These are phyloP conservation scores for Pelagophyceae sp. DNA, from an alignment of 352 stramenopile genomes.

Conservation along the genomic window DNA sequence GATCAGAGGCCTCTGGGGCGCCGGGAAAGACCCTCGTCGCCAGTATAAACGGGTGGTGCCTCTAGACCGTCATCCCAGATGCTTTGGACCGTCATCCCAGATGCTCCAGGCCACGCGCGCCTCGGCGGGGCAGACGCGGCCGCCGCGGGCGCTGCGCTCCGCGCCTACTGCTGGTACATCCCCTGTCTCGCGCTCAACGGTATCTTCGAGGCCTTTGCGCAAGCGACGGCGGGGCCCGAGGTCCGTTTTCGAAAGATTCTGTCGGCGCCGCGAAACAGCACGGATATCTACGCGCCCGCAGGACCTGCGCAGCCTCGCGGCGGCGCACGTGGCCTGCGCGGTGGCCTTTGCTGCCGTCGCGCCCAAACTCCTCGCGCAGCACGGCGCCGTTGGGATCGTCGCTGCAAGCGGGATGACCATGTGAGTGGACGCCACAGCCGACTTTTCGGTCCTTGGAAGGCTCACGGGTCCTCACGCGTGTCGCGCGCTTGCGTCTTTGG, in stretches of 20 bases:
- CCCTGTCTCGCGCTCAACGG: conserved; percentile 86
- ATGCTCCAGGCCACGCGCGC: not conserved
- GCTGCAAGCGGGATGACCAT: conserved; percentile 47
- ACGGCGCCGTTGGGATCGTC: conserved; percentile 47
- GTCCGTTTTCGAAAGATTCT: not conserved
- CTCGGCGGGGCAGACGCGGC: conserved; percentile 38
- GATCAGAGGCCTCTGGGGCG: too few species aligned
- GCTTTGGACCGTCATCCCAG: too few species aligned
- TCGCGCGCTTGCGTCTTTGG: too few species aligned
- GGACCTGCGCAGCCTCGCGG: conserved; percentile 40
- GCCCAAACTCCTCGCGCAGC: conserved; percentile 31
- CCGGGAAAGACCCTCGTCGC: too few species aligned
- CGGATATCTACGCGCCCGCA: too few species aligned
- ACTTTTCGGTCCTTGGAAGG: too few species aligned
- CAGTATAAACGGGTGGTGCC: too few species aligned
- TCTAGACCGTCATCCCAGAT: too few species aligned
- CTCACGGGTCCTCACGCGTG: too few species aligned
- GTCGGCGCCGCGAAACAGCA: too few species aligned
- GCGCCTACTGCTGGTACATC: conserved; percentile 81
- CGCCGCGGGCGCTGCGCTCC: conserved; percentile 42
- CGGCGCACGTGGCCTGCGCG: conserved; percentile 42
- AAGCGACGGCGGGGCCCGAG: conserved; percentile 47
- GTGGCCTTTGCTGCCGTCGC: conserved; percentile 43
- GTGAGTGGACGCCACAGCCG: too few species aligned
- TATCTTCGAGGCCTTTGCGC: conserved; percentile 89